Evolutionary conservation across 371 early-diverging fungal species (phyloP), one percentile per base, ranked within the genome.

Genomic region (Actinomortierella wolfii): DNA sequence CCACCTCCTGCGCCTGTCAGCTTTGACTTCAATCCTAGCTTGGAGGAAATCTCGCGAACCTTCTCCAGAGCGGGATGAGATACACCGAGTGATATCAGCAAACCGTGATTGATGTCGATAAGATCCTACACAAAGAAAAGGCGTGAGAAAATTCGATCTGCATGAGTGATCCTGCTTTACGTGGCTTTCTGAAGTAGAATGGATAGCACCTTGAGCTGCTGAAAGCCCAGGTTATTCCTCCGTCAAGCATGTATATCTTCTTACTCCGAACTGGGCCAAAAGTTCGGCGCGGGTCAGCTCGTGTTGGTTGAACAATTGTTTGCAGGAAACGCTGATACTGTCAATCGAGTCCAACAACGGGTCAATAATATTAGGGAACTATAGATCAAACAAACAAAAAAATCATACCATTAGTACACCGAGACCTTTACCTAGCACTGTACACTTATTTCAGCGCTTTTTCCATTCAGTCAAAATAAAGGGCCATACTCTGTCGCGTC

Each of bases 1-100:
- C 98, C 98, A 34, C 98, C 98, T 29, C 98, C 97, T n/a, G 95
- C 96, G 20, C 97, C 98, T 0, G 98, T 98, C 44, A 98, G 78
- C 76, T 98, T 98, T 13, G 95, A 84, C 34, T 83, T 81, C 54
- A 96, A 75, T 0, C 87, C 86, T 52, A 81, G 74, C 29, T 64
- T 51, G 0, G 77, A 77, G 0, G 95, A 85, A 15, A 93, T 84
- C 13, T 75, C 69, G n/a, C 89, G 80, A 14, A 98, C 83, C 47
- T 78, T 83, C 53, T 97, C 97, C 3, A 97, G 76, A 28, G 86
- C 76, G 20, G 88, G 83, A 77, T 97, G 97, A 45, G 92, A 86
- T 2, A 96, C 95, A 13, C 94, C 94, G 54, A 92, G 76, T 0
- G 89, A 84, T 15, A 76, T 61, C 28, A 97, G 64, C 23, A 96